Base-by-base conservation (phyloP, 2,329 filamentous ascomycete genomes). In the Diaporthe longicolla region DNA sequence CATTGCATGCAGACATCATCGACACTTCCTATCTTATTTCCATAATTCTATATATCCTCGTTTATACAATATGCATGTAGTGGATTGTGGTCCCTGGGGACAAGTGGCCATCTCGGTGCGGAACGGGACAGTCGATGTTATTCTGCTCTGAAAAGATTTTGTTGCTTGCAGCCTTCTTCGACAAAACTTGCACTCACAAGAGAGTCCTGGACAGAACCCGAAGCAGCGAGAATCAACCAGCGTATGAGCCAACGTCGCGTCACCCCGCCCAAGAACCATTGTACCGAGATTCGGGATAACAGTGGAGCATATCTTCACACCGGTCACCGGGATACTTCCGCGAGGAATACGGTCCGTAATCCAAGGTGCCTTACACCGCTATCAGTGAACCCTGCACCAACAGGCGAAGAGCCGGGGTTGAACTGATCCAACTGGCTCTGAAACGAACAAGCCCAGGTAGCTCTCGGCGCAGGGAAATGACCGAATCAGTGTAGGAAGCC, bases 241-340 rank as follows among this genome's bases (percentile, higher is more conserved):
- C 50, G 24, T 52, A 52, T 40, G 2, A 52, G 50, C 50, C 50
- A 52, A 26, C 50, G 43, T 45, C 50, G 26, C 50, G 50, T 52
- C 43, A 19, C 50, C 50, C 50, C 50, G 50, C 50, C n/a, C n/a
- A 52, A 52, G 43, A 52, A 26, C 50, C n/a, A 26, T 9, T n/a
- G 50, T 52, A 52, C 50, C 50, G 24, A 52, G 24, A 52, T 52
- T 52, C 50, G 50, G 50, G n/a, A 52, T 52, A 52, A 52, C 10
- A 52, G 50, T 52, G 50, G 50, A 52, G 50, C 50, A 26, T 26
- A 52, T 52, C n/a, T 26, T 52, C n/a, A 52, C 50, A 52, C 50
- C 50, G n/a, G n/a, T 52, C n/a, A 52, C 50, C 50, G n/a, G 50
- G 50, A 52, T 52, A 52, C 50, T 52, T 26, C n/a, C 50, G 50